phyloP scores from a whole-genome alignment of 805 yeast species.

The Yamadazyma kitorensis region DNA sequence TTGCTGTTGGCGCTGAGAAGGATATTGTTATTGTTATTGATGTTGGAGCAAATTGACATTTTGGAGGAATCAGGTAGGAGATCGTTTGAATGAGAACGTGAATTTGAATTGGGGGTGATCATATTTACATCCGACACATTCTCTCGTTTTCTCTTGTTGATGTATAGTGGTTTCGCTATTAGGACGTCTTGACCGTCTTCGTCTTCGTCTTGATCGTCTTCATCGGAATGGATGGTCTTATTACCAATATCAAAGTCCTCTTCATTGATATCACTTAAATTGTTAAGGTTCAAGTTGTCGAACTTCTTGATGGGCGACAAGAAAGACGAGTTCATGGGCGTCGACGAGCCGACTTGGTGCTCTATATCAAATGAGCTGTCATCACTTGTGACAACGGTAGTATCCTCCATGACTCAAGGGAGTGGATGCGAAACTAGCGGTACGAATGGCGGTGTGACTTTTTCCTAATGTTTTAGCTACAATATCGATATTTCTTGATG shows the following conservation, averaged over 20 bases:
- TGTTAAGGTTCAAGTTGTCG: slow-evolving; percentile 30
- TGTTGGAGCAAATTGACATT: slow-evolving; percentile 13
- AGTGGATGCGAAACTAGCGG: too few species aligned
- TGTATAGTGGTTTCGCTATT: slow-evolving; percentile 17
- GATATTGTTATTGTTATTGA: background rate
- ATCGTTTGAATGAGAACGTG: slow-evolving; percentile 1
- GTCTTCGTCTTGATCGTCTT: slow-evolving; percentile 18
- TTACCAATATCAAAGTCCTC: slow-evolving; percentile 22
- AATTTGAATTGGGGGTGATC: slow-evolving; percentile 13
- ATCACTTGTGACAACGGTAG: too few species aligned
- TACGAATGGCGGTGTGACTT: too few species aligned
- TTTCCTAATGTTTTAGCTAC: too few species aligned
- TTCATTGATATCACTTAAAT: slow-evolving; percentile 16
- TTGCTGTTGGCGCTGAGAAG: too few species aligned
- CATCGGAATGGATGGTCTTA: slow-evolving; percentile 28
- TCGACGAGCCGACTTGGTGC: slow-evolving; percentile 10
- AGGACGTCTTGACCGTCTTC: slow-evolving; percentile 7
- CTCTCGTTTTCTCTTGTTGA: slow-evolving; percentile 24
- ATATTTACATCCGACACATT: slow-evolving; percentile 15
- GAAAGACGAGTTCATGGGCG: slow-evolving; percentile 18
- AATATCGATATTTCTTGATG: too few species aligned
- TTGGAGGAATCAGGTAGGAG: slow-evolving; percentile 1
- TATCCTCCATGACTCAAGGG: too few species aligned
- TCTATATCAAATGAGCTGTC: slow-evolving; percentile 9
- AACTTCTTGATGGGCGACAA: slow-evolving; percentile 36